Percentiles rank a stretch among this genome's conserved stretches.
These are phyloP conservation scores for Capsella rubella DNA, from an alignment of 441 rosid species.

Conservation along the genomic window DNA sequence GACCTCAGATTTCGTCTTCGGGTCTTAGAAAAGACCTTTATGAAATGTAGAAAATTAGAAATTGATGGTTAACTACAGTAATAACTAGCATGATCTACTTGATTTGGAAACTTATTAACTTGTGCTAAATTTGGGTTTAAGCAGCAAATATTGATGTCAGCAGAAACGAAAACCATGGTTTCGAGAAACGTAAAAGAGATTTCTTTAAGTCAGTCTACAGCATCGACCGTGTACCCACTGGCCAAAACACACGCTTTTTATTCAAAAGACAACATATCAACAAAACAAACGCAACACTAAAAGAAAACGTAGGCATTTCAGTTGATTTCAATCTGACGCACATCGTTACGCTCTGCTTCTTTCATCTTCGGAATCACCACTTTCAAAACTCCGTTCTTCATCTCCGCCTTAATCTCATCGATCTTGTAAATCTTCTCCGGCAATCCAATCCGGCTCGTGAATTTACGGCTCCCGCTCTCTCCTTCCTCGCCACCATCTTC, in stretches of 20 bases:
- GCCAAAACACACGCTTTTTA: constrained; percentile 3
- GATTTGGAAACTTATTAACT: background rate
- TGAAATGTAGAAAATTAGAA: too few species aligned
- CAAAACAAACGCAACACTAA: background rate
- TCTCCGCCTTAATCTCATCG: constrained; percentile 69
- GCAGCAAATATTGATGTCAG: background rate
- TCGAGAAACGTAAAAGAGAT: background rate
- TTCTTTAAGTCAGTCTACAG: too few species aligned
- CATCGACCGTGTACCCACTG: background rate
- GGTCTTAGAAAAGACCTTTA: background rate
- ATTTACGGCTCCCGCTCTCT: constrained; percentile 43
- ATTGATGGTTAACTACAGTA: too few species aligned
- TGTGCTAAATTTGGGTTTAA: background rate
- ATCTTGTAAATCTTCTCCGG: constrained; percentile 53
- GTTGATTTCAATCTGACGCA: constrained; percentile 34
- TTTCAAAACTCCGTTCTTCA: constrained; percentile 73
- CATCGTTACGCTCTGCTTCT: constrained; percentile 47
- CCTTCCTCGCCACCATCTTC: constrained; percentile 46
- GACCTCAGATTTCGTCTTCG: background rate
- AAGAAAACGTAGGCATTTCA: background rate
- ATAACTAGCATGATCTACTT: too few species aligned
- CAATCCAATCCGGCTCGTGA: constrained; percentile 59
- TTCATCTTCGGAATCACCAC: constrained; percentile 65
- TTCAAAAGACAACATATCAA: background rate
- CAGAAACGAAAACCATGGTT: background rate